Evolutionary conservation across 352 stramenopile species (phyloP).

Genomic region (Thalassiosira ordinaria): DNA sequence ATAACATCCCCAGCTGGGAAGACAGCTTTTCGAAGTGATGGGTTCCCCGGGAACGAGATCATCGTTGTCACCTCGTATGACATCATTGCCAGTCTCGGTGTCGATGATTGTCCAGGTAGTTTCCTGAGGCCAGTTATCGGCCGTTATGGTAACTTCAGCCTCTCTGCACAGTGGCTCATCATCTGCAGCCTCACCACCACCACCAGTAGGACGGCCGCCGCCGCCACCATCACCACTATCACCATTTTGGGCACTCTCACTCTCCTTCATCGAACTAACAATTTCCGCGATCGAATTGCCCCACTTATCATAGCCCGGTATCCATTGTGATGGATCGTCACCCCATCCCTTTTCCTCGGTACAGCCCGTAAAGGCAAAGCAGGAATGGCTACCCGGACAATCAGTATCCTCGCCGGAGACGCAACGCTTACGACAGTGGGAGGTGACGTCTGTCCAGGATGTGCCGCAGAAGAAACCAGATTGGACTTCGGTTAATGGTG

Average conservation of each 20-base stretch:
- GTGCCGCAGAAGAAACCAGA: constrained; percentile 39
- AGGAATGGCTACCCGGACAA: constrained; percentile 28
- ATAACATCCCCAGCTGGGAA: constrained; percentile 31
- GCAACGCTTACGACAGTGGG: constrained; percentile 34
- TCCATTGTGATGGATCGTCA: constrained; percentile 19
- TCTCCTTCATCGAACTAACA: not conserved
- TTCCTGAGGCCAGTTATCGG: constrained; percentile 54
- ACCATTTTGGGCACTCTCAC: no score
- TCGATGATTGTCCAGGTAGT: constrained; percentile 36
- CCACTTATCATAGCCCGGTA: constrained; percentile 22
- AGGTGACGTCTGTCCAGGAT: constrained; percentile 30
- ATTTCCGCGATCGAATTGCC: constrained; percentile 1
- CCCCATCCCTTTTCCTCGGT: constrained; percentile 21
- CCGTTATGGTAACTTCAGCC: constrained; percentile 12
- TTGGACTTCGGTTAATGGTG: constrained; percentile 32
- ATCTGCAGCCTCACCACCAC: not conserved
- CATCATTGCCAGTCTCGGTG: constrained; percentile 3
- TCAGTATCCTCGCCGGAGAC: constrained; percentile 41
- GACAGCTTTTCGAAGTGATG: constrained; percentile 11
- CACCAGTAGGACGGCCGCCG: not conserved
- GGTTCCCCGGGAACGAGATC: constrained; percentile 16
- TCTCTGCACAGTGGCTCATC: not conserved
- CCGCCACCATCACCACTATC: not conserved
- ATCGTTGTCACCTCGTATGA: constrained; percentile 19
- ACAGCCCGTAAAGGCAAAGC: constrained; percentile 48